Evolutionary conservation across 2,329 filamentous ascomycete species (phyloP), one percentile per base, ranked within the genome.

Genomic region (Metarhizium rileyi): DNA sequence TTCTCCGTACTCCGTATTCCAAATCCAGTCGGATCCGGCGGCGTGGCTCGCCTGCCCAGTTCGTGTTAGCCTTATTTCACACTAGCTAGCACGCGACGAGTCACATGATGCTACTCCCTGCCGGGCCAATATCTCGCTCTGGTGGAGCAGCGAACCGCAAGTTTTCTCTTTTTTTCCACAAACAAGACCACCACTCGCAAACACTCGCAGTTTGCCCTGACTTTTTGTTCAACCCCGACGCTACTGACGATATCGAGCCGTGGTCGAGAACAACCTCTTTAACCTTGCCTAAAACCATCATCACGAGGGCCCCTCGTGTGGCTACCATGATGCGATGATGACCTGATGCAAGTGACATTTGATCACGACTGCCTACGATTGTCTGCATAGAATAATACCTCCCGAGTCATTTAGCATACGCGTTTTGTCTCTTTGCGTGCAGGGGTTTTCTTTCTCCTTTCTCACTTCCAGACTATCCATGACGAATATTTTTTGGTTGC

Each of bases 221-320:
- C 57, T 59, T 50, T n/a, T 56, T 52, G 63, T 56, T 46, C 44
- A 60, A 57, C 48, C 48, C 54, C 58, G 58, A 66, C 61, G 64
- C 63, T 65, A 61, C 73, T 76, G 76, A 66, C 70, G 71, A 72
- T 66, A 68, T 67, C 70, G 73, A 72, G 73, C 66, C 51, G 72
- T 74, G 70, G 78, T 79, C 77, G 63, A 81, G 78, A 82, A 62
- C 57, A 70, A 77, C 66, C 66, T 63, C 56, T 62, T 67, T 65
- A 72, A 75, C 75, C 70, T 79, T 80, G 76, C 70, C 71, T 75
- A 82, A 82, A 81, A 82, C 78, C 78, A 81, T 82, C 69, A 73
- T 80, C 77, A 80, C 75, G 78, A 82, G 78, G 76, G 78, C 77
- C 78, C 76, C 76, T 74, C 66, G 75, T 64, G 76, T 68, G 77